A percentile compares a stretch with the other conserved stretches of the same genome.
Evolutionary conservation across 129 eudicot species (phyloP).

Genomic region (Daucus carota): DNA sequence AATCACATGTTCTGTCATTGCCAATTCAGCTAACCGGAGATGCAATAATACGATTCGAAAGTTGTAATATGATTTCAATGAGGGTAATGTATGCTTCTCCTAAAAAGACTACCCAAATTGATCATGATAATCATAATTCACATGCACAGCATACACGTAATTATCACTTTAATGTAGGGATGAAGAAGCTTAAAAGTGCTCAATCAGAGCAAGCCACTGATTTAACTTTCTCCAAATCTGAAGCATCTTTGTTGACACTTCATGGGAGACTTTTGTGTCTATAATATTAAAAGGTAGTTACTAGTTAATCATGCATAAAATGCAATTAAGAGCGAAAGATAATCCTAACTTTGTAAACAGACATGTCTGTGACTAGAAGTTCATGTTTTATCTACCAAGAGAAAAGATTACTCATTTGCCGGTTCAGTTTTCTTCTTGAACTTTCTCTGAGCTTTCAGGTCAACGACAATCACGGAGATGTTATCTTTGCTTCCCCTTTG

Average conservation of each 20-base stretch:
- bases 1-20: too few relatives aligned
- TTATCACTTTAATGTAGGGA: neutral
- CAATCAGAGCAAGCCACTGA: neutral
- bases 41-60: too few relatives aligned
- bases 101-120: too few relatives aligned
- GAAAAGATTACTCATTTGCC: neutral
- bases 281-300: neutral
- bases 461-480: slow-evolving; percentile 48
- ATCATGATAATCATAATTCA: too few relatives aligned
- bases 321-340: neutral
- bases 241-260: slow-evolving; percentile 5
- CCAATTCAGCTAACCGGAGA: too few relatives aligned
- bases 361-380: neutral
- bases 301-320: neutral
- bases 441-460: slow-evolving; percentile 48
- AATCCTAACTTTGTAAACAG: neutral
- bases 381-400: neutral
- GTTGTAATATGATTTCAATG: neutral
- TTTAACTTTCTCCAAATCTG: slow-evolving; percentile 3
- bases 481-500: slow-evolving; percentile 52
- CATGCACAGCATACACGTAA: neutral
- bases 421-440: slow-evolving; percentile 34
- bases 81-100: too few relatives aligned
- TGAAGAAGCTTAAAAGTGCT: neutral
- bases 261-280: neutral